Percentiles rank a stretch among this genome's conserved stretches.
Evolutionary conservation across 2,329 filamentous ascomycete species (phyloP).

Genomic region (Claviceps lovelessii): DNA sequence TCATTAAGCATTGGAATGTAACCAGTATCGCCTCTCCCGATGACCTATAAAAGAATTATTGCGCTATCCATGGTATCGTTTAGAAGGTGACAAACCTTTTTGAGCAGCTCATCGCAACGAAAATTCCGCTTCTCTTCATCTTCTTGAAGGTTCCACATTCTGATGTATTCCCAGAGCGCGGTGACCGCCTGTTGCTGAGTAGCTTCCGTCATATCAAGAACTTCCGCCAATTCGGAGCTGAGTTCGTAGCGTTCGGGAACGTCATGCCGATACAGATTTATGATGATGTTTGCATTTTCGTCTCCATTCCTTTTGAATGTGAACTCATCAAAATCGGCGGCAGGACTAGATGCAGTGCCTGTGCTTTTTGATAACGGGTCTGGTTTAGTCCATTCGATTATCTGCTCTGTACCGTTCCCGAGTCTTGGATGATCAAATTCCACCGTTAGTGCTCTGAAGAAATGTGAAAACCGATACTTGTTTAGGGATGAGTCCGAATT

Average conservation of each 20-base stretch:
- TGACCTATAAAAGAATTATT: slow-evolving; percentile 37
- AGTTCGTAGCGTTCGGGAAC: slow-evolving; percentile 72
- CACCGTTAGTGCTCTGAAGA: slow-evolving; percentile 67
- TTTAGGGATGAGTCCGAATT: slow-evolving; percentile 10
- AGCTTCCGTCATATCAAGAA: slow-evolving; percentile 75
- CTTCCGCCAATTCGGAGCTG: slow-evolving; percentile 63
- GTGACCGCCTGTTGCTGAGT: slow-evolving; percentile 79
- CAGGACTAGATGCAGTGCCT: slow-evolving; percentile 29
- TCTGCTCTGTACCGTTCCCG: slow-evolving; percentile 39
- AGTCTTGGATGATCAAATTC: slow-evolving; percentile 53
- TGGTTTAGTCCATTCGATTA: slow-evolving; percentile 79
- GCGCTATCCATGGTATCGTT: no score
- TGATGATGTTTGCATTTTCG: slow-evolving; percentile 79
- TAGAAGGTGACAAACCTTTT: slow-evolving; percentile 41
- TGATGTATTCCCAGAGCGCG: slow-evolving; percentile 91
- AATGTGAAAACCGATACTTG: slow-evolving; percentile 54
- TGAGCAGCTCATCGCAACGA: slow-evolving; percentile 72
- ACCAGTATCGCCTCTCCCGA: slow-evolving; percentile 59
- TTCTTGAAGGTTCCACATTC: slow-evolving; percentile 72
- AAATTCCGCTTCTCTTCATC: slow-evolving; percentile 91
- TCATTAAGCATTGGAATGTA: slow-evolving; percentile 78
- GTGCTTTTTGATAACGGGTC: slow-evolving; percentile 37
- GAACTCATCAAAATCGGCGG: slow-evolving; percentile 75
- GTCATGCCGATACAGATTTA: slow-evolving; percentile 76
- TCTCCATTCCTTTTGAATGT: slow-evolving; percentile 86